A percentile compares a stretch with the other conserved stretches of the same genome.
Conservation (phyloP, 2,329 filamentous ascomycete species). For the Akanthomyces dipterigenus region DNA sequence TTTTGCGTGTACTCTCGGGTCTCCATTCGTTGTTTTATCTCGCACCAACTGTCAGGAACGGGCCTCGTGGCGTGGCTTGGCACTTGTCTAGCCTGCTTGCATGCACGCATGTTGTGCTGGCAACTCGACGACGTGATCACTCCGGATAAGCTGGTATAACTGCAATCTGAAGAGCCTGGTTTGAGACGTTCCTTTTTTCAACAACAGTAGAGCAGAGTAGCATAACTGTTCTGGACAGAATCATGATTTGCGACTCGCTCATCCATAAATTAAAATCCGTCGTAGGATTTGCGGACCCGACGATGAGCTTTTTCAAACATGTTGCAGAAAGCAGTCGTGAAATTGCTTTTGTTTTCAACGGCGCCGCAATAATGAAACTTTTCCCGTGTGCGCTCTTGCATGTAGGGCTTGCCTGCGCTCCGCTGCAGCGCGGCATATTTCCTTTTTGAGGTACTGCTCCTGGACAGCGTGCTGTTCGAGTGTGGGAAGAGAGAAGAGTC, state of each 20-base stretch:
- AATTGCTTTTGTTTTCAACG: slow-evolving; percentile 7
- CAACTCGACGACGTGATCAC: not conserved
- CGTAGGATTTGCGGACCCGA: not conserved
- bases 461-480: not conserved
- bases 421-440: not conserved
- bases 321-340: not conserved
- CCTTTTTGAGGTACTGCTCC: not conserved
- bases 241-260: not conserved
- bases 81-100: not conserved
- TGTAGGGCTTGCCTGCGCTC: not conserved
- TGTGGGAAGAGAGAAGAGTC: not conserved
- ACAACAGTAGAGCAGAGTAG: not conserved
- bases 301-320: too few relatives aligned
- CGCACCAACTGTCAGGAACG: not conserved
- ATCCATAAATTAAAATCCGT: not conserved
- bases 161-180: not conserved
- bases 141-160: not conserved
- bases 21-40: not conserved
- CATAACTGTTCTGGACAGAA: too few relatives aligned
- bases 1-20: not conserved
- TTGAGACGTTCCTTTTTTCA: not conserved
- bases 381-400: not conserved
- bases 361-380: not conserved
- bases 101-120: slow-evolving; percentile 3
- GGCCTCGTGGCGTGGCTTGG: not conserved